A percentile compares a stretch with the other conserved stretches of the same genome.
phyloP scores from a whole-genome alignment of 2,329 filamentous ascomycete genomes.

The Fusarium sacchari region DNA sequence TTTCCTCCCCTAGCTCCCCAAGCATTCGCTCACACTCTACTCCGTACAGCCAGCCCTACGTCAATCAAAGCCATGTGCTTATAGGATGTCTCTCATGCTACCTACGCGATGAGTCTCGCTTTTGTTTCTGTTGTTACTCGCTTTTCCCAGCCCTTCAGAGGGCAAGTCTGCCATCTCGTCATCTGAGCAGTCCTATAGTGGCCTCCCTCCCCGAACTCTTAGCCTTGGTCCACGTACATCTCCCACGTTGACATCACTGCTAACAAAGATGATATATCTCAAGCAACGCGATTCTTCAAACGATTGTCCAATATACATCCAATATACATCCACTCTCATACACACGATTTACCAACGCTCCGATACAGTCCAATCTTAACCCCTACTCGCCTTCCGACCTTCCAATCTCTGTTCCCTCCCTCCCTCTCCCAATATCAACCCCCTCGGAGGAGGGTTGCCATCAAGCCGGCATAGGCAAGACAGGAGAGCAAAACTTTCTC shows the following conservation, averaged over 20 bases:
- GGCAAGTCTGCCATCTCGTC: neutral
- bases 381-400: neutral
- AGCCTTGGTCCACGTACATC: neutral
- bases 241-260: neutral
- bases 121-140: neutral
- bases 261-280: neutral
- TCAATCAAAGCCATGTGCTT: neutral
- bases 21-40: neutral
- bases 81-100: neutral
- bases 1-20: neutral
- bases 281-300: neutral
- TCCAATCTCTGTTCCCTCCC: neutral
- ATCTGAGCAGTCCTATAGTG: neutral
- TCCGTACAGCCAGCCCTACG: too few species aligned
- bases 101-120: neutral
- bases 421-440: neutral
- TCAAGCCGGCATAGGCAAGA: conserved; percentile 7
- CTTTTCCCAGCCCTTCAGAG: neutral
- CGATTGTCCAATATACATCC: neutral
- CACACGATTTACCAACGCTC: neutral
- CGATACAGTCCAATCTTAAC: neutral
- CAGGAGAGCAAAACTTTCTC: conserved; percentile 16
- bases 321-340: neutral
- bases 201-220: neutral
- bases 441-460: conserved; percentile 14